These are phyloP conservation scores for Phaeosphaeria sp. DNA, from an alignment of 2,329 filamentous ascomycete species.

Conservation along the genomic window DNA sequence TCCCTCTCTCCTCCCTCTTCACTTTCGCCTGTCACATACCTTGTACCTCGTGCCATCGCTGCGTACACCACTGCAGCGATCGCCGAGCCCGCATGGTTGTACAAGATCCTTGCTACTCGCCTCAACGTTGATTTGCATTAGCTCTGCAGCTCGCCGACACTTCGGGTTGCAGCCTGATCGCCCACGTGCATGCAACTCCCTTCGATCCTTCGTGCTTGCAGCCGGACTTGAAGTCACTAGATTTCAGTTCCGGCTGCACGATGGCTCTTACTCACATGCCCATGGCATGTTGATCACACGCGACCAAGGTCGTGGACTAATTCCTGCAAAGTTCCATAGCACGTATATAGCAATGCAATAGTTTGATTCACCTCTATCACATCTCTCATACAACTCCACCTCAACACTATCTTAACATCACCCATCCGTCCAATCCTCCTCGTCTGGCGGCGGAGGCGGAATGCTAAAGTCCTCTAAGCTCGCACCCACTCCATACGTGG, in stretches of 20 bases:
- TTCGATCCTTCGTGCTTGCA: constrained; percentile 10
- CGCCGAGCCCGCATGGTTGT: neutral
- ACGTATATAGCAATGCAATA: neutral
- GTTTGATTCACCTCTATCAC: neutral
- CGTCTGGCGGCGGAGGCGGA: constrained; percentile 34
- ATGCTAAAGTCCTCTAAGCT: constrained; percentile 44
- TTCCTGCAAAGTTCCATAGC: too few relatives aligned
- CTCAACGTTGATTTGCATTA: neutral
- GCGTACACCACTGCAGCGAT: neutral
- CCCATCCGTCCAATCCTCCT: constrained; percentile 6
- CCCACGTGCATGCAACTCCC: neutral
- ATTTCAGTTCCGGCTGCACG: constrained; percentile 14
- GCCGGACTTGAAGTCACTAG: constrained; percentile 17
- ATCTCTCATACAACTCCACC: neutral
- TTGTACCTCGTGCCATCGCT: neutral
- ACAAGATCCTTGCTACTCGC: neutral
- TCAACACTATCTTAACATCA: neutral
- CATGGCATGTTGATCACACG: neutral
- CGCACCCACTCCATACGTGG: constrained; percentile 14
- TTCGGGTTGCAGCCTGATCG: neutral
- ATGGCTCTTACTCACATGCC: neutral
- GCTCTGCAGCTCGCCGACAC: neutral
- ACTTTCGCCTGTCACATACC: neutral
- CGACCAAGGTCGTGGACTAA: neutral
- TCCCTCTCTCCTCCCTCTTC: neutral